Evolutionary conservation across 495 filamentous ascomycete species (phyloP).

Genomic region (Evansstolkia leycettana): DNA sequence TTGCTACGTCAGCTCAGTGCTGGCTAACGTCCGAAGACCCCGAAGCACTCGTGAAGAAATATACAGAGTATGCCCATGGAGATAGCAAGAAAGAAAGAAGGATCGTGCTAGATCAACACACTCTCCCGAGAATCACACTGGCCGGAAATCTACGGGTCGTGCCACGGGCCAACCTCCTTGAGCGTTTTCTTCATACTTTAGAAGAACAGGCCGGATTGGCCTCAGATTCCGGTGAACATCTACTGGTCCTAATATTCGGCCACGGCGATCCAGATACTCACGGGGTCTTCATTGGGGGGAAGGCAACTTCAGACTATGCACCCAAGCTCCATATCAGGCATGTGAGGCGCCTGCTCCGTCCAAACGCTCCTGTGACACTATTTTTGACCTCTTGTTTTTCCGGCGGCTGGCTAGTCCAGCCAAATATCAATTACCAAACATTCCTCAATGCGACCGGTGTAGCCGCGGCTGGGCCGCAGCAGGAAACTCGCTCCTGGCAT

Average conservation of each 20-base stretch:
- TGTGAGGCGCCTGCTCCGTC: slow-evolving; percentile 1
- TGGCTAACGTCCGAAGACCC: slow-evolving; percentile 9
- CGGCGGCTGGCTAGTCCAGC: slow-evolving; percentile 5
- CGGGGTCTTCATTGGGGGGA: not conserved
- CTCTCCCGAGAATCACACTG: not conserved
- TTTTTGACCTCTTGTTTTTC: slow-evolving; percentile 6
- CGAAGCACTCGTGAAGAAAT: slow-evolving; percentile 6
- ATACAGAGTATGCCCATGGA: slow-evolving; percentile 9
- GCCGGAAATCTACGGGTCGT: slow-evolving; percentile 3
- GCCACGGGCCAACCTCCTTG: not conserved
- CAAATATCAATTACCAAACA: not conserved
- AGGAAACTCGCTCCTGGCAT: slow-evolving; percentile 4
- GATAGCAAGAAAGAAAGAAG: slow-evolving; percentile 4
- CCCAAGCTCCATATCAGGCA: not conserved
- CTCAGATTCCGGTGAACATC: not conserved
- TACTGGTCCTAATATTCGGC: slow-evolving; percentile 8
- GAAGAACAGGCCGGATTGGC: slow-evolving; percentile 2
- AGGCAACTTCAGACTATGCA: not conserved
- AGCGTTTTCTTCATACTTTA: slow-evolving; percentile 1
- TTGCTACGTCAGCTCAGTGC: slow-evolving; percentile 5
- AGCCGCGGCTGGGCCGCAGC: no score
- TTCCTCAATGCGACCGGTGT: slow-evolving; percentile 6
- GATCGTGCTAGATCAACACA: slow-evolving; percentile 7
- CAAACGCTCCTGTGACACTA: not conserved
- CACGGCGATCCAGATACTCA: slow-evolving; percentile 2